A percentile compares a stretch with the other conserved stretches of the same genome.
Conservation (phyloP, 768 basidiomycete species). For the Udeniomyces megalosporus region DNA sequence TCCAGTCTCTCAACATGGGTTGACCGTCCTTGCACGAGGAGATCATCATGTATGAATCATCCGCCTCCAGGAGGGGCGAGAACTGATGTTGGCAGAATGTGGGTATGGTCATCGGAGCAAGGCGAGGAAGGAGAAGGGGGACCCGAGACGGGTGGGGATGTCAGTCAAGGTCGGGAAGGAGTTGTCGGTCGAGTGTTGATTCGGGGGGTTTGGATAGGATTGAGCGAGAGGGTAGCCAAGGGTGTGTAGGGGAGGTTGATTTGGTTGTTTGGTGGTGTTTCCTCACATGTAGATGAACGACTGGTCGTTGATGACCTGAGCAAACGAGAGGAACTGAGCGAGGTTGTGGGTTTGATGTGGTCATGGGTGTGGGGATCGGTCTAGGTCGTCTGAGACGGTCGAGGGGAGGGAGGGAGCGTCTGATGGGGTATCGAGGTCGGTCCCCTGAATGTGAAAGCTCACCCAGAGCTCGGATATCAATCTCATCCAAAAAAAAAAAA, state of each 20-base stretch:
- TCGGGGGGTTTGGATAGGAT: too few relatives aligned
- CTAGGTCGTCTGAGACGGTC: not conserved
- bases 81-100: too few relatives aligned
- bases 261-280: too few relatives aligned
- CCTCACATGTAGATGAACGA: slow-evolving; percentile 64
- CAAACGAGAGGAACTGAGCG: slow-evolving; percentile 25
- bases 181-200: too few relatives aligned
- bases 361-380: not conserved
- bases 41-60: slow-evolving; percentile 73
- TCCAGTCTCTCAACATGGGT: slow-evolving; percentile 37
- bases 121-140: not conserved
- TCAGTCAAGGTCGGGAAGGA: too few relatives aligned
- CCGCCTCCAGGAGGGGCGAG: slow-evolving; percentile 46
- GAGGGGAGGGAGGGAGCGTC: not conserved
- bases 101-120: too few relatives aligned
- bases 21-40: slow-evolving; percentile 97
- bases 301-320: slow-evolving; percentile 37
- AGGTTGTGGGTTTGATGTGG: not conserved
- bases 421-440: not conserved
- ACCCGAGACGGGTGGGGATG: too few relatives aligned
- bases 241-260: too few relatives aligned
- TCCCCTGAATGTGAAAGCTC: too few relatives aligned
- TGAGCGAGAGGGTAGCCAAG: too few relatives aligned
- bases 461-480: too few relatives aligned
- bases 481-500: too few relatives aligned